Conservation (phyloP, 129 eudicot genomes). For the Rutidosis leptorrhynchoides region DNA sequence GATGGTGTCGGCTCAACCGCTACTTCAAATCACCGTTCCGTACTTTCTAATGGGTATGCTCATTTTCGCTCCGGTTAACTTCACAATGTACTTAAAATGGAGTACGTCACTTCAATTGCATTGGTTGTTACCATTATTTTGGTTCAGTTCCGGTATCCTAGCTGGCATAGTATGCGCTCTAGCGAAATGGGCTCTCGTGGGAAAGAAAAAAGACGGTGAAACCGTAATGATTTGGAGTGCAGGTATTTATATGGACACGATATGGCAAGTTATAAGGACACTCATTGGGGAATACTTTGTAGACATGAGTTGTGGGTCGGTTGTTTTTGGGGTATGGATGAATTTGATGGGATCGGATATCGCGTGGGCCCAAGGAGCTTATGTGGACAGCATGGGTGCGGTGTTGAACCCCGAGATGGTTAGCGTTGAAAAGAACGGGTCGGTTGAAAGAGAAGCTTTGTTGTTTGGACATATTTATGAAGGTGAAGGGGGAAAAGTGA, state of each 20-base stretch:
- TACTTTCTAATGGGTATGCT: slow-evolving; percentile 46
- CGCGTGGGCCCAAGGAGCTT: slow-evolving; percentile 49
- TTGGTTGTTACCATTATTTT: slow-evolving; percentile 37
- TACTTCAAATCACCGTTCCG: slow-evolving; percentile 38
- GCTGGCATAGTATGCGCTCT: slow-evolving; percentile 41
- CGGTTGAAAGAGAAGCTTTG: slow-evolving; percentile 48
- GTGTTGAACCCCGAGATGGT: slow-evolving; percentile 62
- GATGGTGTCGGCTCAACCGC: slow-evolving; percentile 50
- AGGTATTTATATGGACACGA: slow-evolving; percentile 50
- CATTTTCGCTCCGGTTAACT: slow-evolving; percentile 37
- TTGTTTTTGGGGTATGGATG: slow-evolving; percentile 49
- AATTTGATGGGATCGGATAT: slow-evolving; percentile 54
- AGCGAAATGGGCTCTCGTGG: slow-evolving; percentile 55
- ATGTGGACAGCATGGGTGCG: slow-evolving; percentile 60
- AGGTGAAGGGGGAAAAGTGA: slow-evolving; percentile 63
- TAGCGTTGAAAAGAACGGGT: slow-evolving; percentile 34
- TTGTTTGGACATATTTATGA: slow-evolving; percentile 64
- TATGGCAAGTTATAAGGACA: slow-evolving; percentile 68
- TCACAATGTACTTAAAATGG: slow-evolving; percentile 28
- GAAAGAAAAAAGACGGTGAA: slow-evolving; percentile 46
- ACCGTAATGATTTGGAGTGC: slow-evolving; percentile 49
- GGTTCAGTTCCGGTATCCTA: slow-evolving; percentile 43
- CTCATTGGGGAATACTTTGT: slow-evolving; percentile 54
- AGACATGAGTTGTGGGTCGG: slow-evolving; percentile 50
- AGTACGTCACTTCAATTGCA: slow-evolving; percentile 15